Evolutionary conservation across 495 filamentous ascomycete genomes (phyloP), one percentile per base, ranked within the genome.

Genomic region (Tuber microsphaerosporum): DNA sequence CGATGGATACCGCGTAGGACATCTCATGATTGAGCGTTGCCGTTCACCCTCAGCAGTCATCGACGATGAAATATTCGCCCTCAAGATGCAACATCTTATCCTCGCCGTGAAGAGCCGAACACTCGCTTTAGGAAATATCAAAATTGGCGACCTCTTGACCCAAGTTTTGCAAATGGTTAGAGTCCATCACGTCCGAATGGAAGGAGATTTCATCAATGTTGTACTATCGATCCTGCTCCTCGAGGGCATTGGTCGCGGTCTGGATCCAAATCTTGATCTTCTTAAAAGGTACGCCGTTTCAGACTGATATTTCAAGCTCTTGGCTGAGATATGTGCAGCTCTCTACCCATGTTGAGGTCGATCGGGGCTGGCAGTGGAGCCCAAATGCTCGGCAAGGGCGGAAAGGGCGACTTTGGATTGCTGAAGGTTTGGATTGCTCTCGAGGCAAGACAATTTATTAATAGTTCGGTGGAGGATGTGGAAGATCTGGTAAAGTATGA

Each of bases 121-220:
- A 0, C 91, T 99, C 69, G 94, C 96, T 2, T 86, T 99, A 0
- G 96, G 96, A 1, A 97, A 93, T 77, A 91, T 99, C 84, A 97
- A 92, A 84, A 97, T 99, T 79, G 96, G 95, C 1, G 96, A 99
- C 80, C 91, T 99, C 41, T 84, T 99, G 20, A 93, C 93, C 77
- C 88, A 97, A 75, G 94, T 98, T 12, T 85, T 99, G 41, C 86
- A 86, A 61, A 98, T 99, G 94, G 96, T 99, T 69, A 89, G 96
- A 43, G 85, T 86, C 22, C 94, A 99, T 82, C 96, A 99, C 81
- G 96, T 99, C 2, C 88, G 96, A 14, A 88, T 99, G 45, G 96
- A 98, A 81, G 96, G 96, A 2, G 96, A 99, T 82, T 99, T 97
- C 84, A 94, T 98, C 73, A 99, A 99, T 81, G 95, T 99, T 3